phyloP scores from a whole-genome alignment of 257 asterid genomes.

The Lithospermum erythrorhizon region DNA sequence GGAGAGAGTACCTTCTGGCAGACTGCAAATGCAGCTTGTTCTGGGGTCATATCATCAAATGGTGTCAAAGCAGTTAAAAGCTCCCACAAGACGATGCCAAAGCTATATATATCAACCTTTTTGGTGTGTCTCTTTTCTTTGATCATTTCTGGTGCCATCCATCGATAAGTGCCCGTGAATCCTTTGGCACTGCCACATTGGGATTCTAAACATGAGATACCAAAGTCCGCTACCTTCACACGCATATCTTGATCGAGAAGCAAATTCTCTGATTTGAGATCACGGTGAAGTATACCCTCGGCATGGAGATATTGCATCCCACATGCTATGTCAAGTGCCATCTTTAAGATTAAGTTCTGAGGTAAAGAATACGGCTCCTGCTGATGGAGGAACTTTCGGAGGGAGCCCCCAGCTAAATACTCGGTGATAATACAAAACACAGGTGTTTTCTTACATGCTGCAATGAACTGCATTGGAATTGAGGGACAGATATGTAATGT shows the following conservation, averaged over 20 bases:
- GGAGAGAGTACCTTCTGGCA: slow-evolving; percentile 74
- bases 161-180: slow-evolving; percentile 90
- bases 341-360: slow-evolving; percentile 50
- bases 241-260: slow-evolving; percentile 78
- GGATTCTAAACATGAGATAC: slow-evolving; percentile 85
- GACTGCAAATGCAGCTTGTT: slow-evolving; percentile 97
- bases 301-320: slow-evolving; percentile 94
- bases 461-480: slow-evolving; percentile 56
- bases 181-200: slow-evolving; percentile 95
- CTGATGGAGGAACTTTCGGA: slow-evolving; percentile 84
- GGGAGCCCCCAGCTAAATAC: slow-evolving; percentile 87
- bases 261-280: slow-evolving; percentile 86
- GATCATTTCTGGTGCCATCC: slow-evolving; percentile 99
- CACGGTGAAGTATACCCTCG: slow-evolving; percentile 86
- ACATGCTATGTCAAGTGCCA: slow-evolving; percentile 76
- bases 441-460: slow-evolving; percentile 92
- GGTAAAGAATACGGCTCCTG: slow-evolving; percentile 86
- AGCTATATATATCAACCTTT: slow-evolving; percentile 92
- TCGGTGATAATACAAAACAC: slow-evolving; percentile 92
- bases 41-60: slow-evolving; percentile 86
- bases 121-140: slow-evolving; percentile 82
- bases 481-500: slow-evolving; percentile 3
- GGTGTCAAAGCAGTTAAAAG: slow-evolving; percentile 87
- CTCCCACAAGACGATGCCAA: slow-evolving; percentile 89
- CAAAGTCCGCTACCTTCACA: slow-evolving; percentile 92